Evolutionary conservation across 768 basidiomycete genomes (phyloP).

Genomic region (Suillus sp.): DNA sequence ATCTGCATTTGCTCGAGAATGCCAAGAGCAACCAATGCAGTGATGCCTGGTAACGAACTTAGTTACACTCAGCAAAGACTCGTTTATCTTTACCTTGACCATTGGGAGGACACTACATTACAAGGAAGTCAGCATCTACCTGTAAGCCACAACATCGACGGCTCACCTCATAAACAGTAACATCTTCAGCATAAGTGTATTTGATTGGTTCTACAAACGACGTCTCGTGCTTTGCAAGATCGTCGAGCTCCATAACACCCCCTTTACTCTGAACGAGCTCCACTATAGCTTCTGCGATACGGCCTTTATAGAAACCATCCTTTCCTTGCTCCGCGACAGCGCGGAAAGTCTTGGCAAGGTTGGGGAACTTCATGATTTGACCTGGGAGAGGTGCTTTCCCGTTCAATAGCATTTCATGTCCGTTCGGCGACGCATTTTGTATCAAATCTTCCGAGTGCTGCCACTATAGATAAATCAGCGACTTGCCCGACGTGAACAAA

Average conservation of each 20-base stretch:
- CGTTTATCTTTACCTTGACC: conserved; percentile 67
- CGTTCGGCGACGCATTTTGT: conserved; percentile 83
- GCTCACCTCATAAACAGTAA: conserved; percentile 87
- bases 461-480: conserved; percentile 40
- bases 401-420: conserved; percentile 82
- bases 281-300: conserved; percentile 87
- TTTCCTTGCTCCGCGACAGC: conserved; percentile 80
- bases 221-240: conserved; percentile 82
- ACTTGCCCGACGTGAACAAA: not conserved
- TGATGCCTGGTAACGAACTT: conserved; percentile 56
- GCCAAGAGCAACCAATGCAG: conserved; percentile 89
- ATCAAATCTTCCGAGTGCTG: conserved; percentile 61
- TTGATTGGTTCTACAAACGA: conserved; percentile 87
- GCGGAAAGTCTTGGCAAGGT: conserved; percentile 83
- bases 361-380: conserved; percentile 79
- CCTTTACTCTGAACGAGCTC: conserved; percentile 83
- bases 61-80: conserved; percentile 3
- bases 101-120: conserved; percentile 84
- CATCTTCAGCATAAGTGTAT: conserved; percentile 83
- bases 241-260: conserved; percentile 93
- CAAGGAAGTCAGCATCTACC: not conserved
- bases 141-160: not conserved
- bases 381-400: conserved; percentile 85
- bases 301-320: conserved; percentile 92
- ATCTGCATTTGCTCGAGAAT: conserved; percentile 87